phyloP scores from a whole-genome alignment of 148 eudicot genomes.

The Spergularia bocconei region DNA sequence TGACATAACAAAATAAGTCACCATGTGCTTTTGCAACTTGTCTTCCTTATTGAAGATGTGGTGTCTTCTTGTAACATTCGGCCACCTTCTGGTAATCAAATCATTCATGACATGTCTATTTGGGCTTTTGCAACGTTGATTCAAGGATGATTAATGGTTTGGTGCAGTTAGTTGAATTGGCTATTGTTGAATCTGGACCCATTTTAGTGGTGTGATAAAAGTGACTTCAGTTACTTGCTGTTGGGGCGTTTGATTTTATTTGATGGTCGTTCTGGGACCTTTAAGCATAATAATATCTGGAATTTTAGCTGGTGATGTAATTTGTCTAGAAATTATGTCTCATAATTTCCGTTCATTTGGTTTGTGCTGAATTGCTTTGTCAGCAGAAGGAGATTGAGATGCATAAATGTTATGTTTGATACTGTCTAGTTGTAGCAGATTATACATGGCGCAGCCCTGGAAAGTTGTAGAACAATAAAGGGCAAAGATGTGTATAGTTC shows the following conservation, averaged over 20 bases:
- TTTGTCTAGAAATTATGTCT: too few species aligned
- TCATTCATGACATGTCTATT: constrained; percentile 12
- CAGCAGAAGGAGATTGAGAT: constrained; percentile 1
- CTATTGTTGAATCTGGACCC: constrained; percentile 27
- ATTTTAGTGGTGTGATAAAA: constrained; percentile 8
- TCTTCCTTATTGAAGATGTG: constrained; percentile 3
- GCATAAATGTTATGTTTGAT: neutral
- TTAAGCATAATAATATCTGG: neutral
- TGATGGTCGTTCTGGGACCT: constrained; percentile 20
- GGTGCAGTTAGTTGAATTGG: constrained; percentile 30
- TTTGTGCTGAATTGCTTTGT: neutral
- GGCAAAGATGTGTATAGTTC: neutral
- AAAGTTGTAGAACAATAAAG: neutral
- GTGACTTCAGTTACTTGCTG: constrained; percentile 11
- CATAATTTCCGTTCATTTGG: too few species aligned
- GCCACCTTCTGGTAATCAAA: constrained; percentile 11
- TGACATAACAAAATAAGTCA: neutral
- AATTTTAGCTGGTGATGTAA: neutral
- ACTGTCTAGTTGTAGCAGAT: neutral
- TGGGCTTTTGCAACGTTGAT: neutral
- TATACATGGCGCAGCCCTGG: neutral
- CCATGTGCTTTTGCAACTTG: constrained; percentile 26
- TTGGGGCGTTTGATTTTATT: constrained; percentile 10
- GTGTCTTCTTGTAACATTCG: constrained; percentile 9
- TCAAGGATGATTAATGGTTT: constrained; percentile 25